phyloP scores from a whole-genome alignment of 257 asterid genomes.

The Gentiana macrophylla region DNA sequence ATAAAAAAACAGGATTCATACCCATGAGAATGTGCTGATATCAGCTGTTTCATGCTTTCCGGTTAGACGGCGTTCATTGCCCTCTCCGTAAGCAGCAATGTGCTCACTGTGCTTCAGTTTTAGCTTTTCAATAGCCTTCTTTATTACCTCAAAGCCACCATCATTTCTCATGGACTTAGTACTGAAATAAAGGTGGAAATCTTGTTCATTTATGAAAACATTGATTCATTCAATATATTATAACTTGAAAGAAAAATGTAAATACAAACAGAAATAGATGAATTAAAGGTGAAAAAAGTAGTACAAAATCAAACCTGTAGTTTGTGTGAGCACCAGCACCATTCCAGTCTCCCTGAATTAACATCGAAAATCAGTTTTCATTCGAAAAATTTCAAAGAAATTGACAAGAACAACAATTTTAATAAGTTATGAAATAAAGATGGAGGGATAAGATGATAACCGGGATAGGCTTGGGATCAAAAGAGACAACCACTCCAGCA shows the following conservation, averaged over 20 bases:
- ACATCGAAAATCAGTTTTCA: neutral
- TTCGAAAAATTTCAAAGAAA: neutral
- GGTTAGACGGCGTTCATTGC: constrained; percentile 30
- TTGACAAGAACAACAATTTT: too few species aligned
- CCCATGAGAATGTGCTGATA: constrained; percentile 27
- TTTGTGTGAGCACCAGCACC: constrained; percentile 52
- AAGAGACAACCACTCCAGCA: constrained; percentile 58
- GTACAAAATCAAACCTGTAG: constrained; percentile 26
- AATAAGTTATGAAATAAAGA: neutral
- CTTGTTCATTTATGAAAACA: too few species aligned
- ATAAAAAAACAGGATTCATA: neutral
- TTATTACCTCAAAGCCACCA: constrained; percentile 21
- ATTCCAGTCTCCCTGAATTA: constrained; percentile 48
- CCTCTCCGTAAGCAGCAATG: constrained; percentile 30
- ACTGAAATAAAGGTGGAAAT: constrained; percentile 1
- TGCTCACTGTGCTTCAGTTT: constrained; percentile 26
- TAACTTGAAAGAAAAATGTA: too few species aligned
- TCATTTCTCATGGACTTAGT: constrained; percentile 27
- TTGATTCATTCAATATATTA: too few species aligned
- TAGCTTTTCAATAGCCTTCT: constrained; percentile 22
- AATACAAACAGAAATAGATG: too few species aligned
- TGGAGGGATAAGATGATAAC: constrained; percentile 15
- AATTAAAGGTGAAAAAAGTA: neutral
- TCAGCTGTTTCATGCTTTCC: constrained; percentile 33
- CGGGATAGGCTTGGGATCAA: constrained; percentile 73